Percentiles rank a stretch among this genome's conserved stretches.
Conservation (phyloP, 768 basidiomycete genomes). For the Leucosporidium scottii region DNA sequence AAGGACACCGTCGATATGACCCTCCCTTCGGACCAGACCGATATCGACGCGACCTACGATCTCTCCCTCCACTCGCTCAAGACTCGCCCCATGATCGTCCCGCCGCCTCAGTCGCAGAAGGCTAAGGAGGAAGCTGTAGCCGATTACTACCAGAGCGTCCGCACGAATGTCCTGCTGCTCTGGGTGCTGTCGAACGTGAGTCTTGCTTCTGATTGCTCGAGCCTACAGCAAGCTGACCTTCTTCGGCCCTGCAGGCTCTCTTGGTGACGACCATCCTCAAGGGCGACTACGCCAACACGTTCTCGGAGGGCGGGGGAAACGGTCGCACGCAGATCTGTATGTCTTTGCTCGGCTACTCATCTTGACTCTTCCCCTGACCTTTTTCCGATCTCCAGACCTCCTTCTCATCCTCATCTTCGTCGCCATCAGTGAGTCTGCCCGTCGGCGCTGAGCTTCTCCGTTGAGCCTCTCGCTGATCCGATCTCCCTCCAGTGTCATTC, state of each 20-base stretch:
- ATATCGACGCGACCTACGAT: constrained; percentile 67
- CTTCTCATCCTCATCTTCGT: constrained; percentile 74
- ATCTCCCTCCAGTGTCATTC: constrained; percentile 36
- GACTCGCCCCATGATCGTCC: constrained; percentile 38
- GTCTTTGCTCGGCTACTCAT: not conserved
- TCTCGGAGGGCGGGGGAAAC: constrained; percentile 48
- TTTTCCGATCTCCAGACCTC: constrained; percentile 51
- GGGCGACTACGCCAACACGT: constrained; percentile 57
- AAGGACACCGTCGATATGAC: constrained; percentile 35
- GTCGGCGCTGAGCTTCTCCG: not conserved
- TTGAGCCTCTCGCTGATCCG: constrained; percentile 17
- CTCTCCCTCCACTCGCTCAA: constrained; percentile 63
- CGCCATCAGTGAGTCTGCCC: constrained; percentile 49
- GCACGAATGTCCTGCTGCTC: constrained; percentile 55
- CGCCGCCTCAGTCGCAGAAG: constrained; percentile 35
- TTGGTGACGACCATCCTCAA: constrained; percentile 58
- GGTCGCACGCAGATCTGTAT: constrained; percentile 52
- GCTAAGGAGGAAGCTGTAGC: constrained; percentile 46
- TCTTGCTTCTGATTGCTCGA: not conserved
- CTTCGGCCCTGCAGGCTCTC: not conserved
- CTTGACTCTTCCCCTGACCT: not conserved
- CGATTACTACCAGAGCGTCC: constrained; percentile 52
- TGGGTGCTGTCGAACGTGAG: constrained; percentile 77
- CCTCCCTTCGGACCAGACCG: constrained; percentile 35
- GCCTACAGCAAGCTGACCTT: too few relatives aligned